phyloP scores from a whole-genome alignment of 179 eudicot genomes.

The Pouteria campechiana region DNA sequence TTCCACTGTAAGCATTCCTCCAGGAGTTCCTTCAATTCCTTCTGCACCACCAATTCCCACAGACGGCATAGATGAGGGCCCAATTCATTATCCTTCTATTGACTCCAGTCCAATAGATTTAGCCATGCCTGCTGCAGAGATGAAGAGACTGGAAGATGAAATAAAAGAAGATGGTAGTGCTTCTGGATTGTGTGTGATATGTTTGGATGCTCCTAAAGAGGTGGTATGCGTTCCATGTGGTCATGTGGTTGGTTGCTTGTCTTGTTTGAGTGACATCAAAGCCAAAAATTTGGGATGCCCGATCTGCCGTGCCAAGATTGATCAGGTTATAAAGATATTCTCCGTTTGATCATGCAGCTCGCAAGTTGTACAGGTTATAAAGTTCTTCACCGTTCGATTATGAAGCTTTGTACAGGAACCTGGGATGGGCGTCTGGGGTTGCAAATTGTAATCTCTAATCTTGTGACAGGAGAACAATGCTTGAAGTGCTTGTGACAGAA shows the following conservation, averaged over 20 bases:
- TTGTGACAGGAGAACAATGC: too few species aligned
- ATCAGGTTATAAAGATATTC: constrained; percentile 64
- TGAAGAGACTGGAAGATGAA: constrained; percentile 15
- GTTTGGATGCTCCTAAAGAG: constrained; percentile 87
- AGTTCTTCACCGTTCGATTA: too few species aligned
- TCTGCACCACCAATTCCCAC: constrained; percentile 57
- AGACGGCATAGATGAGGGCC: constrained; percentile 31
- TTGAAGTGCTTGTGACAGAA: too few species aligned
- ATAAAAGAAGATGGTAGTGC: constrained; percentile 16
- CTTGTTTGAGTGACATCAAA: constrained; percentile 75
- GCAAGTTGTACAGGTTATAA: too few species aligned
- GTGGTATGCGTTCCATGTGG: constrained; percentile 97
- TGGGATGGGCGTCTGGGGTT: too few species aligned
- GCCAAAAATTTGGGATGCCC: constrained; percentile 90
- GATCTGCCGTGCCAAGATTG: constrained; percentile 80
- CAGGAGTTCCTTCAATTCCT: constrained; percentile 27
- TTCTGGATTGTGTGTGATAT: constrained; percentile 69
- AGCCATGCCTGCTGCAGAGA: constrained; percentile 10
- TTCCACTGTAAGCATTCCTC: constrained; percentile 11
- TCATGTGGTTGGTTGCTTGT: constrained; percentile 96
- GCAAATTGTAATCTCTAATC: too few species aligned
- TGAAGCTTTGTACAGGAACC: too few species aligned
- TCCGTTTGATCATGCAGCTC: constrained; percentile 67
- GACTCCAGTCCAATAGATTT: constrained; percentile 24
- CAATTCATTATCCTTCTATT: constrained; percentile 62